Evolutionary conservation across 73 alveolate genomes (phyloP).

Genomic region (Paramecium sonneborni): DNA sequence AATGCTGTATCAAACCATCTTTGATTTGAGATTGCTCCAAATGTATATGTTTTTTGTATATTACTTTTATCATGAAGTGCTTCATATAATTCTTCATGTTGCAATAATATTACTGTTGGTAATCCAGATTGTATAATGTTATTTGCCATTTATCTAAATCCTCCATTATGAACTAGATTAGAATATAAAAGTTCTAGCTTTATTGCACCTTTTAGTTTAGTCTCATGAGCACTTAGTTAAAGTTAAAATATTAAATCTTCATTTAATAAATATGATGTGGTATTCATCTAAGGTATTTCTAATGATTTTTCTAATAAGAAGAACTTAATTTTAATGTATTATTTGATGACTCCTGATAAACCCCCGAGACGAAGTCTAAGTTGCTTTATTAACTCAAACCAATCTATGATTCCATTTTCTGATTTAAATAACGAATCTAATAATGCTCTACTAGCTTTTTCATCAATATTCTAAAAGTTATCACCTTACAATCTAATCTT

Average conservation of each 20-base stretch:
- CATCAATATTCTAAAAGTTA: neutral
- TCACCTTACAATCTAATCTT: constrained; percentile 19
- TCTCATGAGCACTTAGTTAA: neutral
- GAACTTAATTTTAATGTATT: neutral
- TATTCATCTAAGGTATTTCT: neutral
- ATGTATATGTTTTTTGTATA: neutral
- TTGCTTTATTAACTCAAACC: constrained; percentile 1
- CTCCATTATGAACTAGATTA: neutral
- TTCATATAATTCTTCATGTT: constrained; percentile 23
- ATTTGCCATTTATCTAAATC: constrained; percentile 5
- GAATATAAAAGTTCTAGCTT: constrained; percentile 14
- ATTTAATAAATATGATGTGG: neutral
- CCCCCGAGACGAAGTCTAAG: constrained; percentile 15
- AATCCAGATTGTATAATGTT: neutral
- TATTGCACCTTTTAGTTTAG: neutral
- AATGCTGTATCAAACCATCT: constrained; percentile 54
- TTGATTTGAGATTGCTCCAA: constrained; percentile 56
- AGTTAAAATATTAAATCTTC: constrained; percentile 13
- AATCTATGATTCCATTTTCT: constrained; percentile 35
- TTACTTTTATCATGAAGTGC: constrained; percentile 9
- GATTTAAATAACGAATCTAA: neutral
- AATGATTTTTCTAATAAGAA: neutral
- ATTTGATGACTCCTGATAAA: neutral
- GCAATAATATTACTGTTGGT: neutral
- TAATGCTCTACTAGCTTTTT: constrained; percentile 42